Evolutionary conservation across 768 basidiomycete genomes (phyloP).

Genomic region (Kwoniella newhampshirensis): DNA sequence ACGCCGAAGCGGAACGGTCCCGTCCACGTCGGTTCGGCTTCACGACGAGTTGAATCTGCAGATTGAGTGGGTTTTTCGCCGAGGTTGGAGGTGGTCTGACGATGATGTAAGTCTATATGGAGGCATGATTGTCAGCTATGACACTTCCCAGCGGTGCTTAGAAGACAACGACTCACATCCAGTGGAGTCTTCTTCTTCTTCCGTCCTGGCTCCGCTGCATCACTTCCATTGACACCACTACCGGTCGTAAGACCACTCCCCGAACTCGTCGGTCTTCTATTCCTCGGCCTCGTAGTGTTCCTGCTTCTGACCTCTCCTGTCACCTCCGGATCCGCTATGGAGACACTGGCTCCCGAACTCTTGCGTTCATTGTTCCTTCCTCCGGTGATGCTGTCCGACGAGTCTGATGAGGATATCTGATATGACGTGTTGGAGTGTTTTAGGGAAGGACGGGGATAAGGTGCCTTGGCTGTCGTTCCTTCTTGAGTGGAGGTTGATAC

Average conservation of each 20-base stretch:
- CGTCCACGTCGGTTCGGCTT: constrained; percentile 20
- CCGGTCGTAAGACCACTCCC: constrained; percentile 12
- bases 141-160: background rate
- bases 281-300: constrained; percentile 7
- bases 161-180: constrained; percentile 15
- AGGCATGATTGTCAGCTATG: constrained; percentile 8
- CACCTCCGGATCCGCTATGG: constrained; percentile 19
- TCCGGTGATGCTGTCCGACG: constrained; percentile 14
- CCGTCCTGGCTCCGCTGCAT: background rate
- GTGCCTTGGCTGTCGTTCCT: background rate
- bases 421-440: constrained; percentile 12
- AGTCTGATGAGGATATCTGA: constrained; percentile 19
- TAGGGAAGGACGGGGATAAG: constrained; percentile 11
- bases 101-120: constrained; percentile 78
- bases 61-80: constrained; percentile 80
- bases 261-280: constrained; percentile 13
- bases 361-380: constrained; percentile 2
- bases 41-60: constrained; percentile 82
- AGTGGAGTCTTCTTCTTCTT: constrained; percentile 21
- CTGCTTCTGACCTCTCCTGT: constrained; percentile 1
- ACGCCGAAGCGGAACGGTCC: constrained; percentile 24
- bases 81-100: constrained; percentile 85
- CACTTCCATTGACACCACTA: constrained; percentile 10
- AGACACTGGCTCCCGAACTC: constrained; percentile 15
- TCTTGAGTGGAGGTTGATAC: background rate